Evolutionary conservation across 306 rosid genomes (phyloP).

Genomic region (Neltuma alba): DNA sequence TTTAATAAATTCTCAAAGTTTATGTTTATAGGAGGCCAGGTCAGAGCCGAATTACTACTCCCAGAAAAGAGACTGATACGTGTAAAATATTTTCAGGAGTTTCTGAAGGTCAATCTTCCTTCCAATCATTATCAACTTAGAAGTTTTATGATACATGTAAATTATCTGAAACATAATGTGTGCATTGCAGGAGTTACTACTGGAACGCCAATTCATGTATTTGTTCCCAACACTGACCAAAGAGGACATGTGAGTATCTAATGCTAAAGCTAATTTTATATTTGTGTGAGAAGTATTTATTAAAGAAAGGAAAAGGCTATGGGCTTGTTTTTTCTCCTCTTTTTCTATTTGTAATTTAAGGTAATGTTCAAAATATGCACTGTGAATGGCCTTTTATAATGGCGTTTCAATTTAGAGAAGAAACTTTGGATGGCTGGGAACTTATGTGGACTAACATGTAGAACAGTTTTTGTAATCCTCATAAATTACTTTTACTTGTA

Average conservation of each 20-base stretch:
- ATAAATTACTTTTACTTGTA: neutral
- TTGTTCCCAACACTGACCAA: constrained; percentile 94
- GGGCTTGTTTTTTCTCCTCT: neutral
- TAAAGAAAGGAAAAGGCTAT: neutral
- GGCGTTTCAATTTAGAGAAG: neutral
- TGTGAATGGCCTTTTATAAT: neutral
- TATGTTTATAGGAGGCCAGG: constrained; percentile 86
- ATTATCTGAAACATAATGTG: constrained; percentile 12
- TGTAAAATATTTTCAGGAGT: constrained; percentile 89
- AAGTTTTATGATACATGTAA: constrained; percentile 20
- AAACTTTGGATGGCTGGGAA: neutral
- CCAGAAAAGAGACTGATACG: constrained; percentile 95
- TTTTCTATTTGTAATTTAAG: neutral
- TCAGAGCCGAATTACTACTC: constrained; percentile 93
- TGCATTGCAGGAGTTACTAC: constrained; percentile 75
- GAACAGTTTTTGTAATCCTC: neutral
- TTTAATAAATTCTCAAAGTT: constrained; percentile 37
- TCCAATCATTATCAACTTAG: neutral
- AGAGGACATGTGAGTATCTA: constrained; percentile 83
- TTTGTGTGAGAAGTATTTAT: constrained; percentile 11
- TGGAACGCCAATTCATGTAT: constrained; percentile 88
- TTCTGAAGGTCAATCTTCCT: constrained; percentile 61
- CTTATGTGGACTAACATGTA: neutral
- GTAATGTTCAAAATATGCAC: constrained; percentile 18
- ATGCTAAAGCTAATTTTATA: constrained; percentile 12